Evolutionary conservation across 257 asterid species (phyloP), one percentile per base, ranked within the genome.

Genomic region (Scutellaria baicalensis): DNA sequence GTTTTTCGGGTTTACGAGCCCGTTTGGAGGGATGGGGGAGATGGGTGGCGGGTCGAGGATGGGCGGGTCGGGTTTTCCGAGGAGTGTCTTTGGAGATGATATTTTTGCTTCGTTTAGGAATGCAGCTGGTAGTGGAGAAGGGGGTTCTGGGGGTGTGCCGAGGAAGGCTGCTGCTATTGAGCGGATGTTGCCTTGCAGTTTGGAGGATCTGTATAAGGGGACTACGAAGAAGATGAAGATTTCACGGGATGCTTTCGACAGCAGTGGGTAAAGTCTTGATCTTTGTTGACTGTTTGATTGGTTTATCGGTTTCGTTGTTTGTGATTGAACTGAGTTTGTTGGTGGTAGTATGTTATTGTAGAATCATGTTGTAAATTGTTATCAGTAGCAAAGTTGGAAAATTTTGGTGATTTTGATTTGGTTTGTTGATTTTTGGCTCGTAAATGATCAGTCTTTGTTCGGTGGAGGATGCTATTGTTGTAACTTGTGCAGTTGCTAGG

Each of bases 221-320:
- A 74, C 86, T 12, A 83, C 82, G n/a, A 84, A 73, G 73, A 88
- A 84, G 81, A 85, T 88, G 90, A 85, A 84, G 73, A 85, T 88
- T 71, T 88, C 95, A 1, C 67, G 92, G 72, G 83, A 83, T 58
- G 88, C 84, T 58, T 39, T 74, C 13, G 92, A 85, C 36, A 62
- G 78, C 56, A 77, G 61, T 54, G 90, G 95, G 95, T 88, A 88
- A 81, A 20, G 66, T 14, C 11, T 63, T 31, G 13, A 58, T 31
- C 74, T 55, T 71, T 59, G 17, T 13, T 48, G 9, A 20, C 20
- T 74, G 4, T 27, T 44, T 66, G 35, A 10, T 6, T 47, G 11
- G 13, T 21, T 45, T 0, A 1, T 71, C 43, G 52, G 50, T 16
- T 39, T 52, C 36, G 16, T 64, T 56, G 5, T 20, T 50, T 58